Evolutionary conservation across 257 asterid species (phyloP).

Genomic region (Mitragyna speciosa): DNA sequence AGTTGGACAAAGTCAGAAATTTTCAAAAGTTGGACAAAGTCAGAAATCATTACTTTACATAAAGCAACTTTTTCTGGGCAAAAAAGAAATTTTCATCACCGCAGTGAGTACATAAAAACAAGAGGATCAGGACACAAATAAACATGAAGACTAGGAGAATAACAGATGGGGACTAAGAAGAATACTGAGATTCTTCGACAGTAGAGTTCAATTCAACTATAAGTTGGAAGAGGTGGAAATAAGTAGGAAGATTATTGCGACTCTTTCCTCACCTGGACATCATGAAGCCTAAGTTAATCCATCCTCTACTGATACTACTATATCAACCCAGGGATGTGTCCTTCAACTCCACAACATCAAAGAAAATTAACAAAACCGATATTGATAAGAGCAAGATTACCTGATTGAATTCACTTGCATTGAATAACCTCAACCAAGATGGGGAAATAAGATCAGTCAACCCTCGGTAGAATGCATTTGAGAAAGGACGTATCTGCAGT

Average conservation of each 20-base stretch:
- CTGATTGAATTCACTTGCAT: slow-evolving; percentile 97
- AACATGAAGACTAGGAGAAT: background rate
- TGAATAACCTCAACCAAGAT: slow-evolving; percentile 91
- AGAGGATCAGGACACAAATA: background rate
- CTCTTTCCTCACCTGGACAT: background rate
- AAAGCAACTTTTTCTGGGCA: no score
- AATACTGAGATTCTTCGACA: background rate
- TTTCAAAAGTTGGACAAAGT: no score
- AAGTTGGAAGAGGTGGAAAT: background rate
- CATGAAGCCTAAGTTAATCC: background rate
- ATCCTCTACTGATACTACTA: background rate
- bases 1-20: no score
- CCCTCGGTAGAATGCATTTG: slow-evolving; percentile 95
- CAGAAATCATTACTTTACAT: no score
- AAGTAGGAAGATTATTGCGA: background rate
- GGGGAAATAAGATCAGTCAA: slow-evolving; percentile 89
- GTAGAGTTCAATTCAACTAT: background rate
- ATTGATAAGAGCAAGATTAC: slow-evolving; percentile 37
- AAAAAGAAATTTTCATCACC: background rate
- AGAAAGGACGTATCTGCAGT: slow-evolving; percentile 88
- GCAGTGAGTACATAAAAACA: no score
- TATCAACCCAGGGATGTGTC: background rate
- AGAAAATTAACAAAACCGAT: background rate
- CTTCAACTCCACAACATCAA: slow-evolving; percentile 1
- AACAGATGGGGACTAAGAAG: background rate